These are phyloP conservation scores for Sordaria brevicollis DNA, from an alignment of 495 filamentous ascomycete species.

Conservation along the genomic window DNA sequence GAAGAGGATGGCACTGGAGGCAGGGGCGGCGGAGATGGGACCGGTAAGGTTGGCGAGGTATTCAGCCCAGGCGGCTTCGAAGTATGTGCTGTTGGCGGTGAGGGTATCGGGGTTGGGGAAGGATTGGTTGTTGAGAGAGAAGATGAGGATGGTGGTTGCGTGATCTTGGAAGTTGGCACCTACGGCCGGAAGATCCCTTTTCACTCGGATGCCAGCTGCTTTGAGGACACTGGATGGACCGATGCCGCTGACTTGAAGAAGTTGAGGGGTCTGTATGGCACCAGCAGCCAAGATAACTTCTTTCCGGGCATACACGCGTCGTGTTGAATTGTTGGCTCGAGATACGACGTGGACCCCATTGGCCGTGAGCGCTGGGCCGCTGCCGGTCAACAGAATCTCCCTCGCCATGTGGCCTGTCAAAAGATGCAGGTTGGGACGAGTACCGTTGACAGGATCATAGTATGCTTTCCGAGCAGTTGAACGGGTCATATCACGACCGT, in stretches of 20 bases:
- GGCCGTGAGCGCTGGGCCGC: constrained; percentile 2
- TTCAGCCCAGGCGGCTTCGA: constrained; percentile 15
- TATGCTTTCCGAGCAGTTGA: constrained; percentile 17
- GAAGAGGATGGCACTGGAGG: constrained; percentile 6
- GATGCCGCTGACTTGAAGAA: constrained; percentile 43
- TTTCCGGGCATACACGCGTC: constrained; percentile 12
- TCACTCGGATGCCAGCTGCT: constrained; percentile 29
- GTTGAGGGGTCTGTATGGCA: constrained; percentile 42
- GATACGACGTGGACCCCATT: constrained; percentile 13
- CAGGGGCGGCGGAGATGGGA: constrained; percentile 10
- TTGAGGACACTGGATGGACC: constrained; percentile 35
- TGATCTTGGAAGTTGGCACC: constrained; percentile 45
- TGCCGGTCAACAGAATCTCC: constrained; percentile 10
- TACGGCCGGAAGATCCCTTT: constrained; percentile 39
- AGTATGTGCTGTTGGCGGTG: constrained; percentile 14
- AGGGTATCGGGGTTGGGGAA: constrained; percentile 20
- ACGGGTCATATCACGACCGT: constrained; percentile 12
- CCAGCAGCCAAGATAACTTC: constrained; percentile 46
- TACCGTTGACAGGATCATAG: constrained; percentile 15
- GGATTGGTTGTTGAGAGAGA: constrained; percentile 12
- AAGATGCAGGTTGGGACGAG: constrained; percentile 10
- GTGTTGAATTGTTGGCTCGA: constrained; percentile 1
- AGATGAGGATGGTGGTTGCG: constrained; percentile 14
- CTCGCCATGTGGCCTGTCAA: constrained; percentile 15
- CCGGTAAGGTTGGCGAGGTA: constrained; percentile 17